Conservation (phyloP, 2,329 filamentous ascomycete species). For the Aphanocladium album region DNA sequence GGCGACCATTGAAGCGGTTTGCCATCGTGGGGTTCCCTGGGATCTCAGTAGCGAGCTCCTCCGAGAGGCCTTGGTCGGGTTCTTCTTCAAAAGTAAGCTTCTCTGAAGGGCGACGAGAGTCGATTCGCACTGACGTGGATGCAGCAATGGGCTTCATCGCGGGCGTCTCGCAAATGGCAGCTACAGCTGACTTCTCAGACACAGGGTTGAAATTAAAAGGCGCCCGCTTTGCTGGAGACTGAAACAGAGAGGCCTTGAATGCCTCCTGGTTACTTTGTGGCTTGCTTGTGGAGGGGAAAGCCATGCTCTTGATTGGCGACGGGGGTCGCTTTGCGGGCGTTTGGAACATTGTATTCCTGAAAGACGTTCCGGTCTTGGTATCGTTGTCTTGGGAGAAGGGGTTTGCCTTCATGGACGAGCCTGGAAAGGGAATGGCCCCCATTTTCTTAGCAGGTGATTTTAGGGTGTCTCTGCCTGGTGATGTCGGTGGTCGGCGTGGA, state of each 20-base stretch:
- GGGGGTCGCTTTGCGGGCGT: conserved; percentile 49
- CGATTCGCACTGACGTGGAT: conserved; percentile 24
- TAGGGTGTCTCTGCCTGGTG: conserved; percentile 50
- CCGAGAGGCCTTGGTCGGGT: conserved; percentile 19
- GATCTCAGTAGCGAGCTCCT: conserved; percentile 23
- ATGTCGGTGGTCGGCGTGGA: conserved; percentile 47
- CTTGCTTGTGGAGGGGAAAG: conserved; percentile 22
- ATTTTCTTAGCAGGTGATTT: conserved; percentile 50
- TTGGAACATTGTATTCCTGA: conserved; percentile 38
- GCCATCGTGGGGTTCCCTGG: conserved; percentile 30
- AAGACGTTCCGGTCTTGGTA: conserved; percentile 17
- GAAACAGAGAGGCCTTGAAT: conserved; percentile 44
- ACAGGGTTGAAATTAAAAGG: conserved; percentile 31
- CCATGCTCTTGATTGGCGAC: conserved; percentile 37
- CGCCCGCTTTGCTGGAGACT: conserved; percentile 48
- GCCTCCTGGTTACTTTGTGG: conserved; percentile 31
- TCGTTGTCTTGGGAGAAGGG: conserved; percentile 10
- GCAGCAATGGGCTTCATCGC: conserved; percentile 33
- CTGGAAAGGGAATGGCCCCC: conserved; percentile 25
- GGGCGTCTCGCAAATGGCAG: conserved; percentile 25
- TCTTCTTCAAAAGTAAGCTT: conserved; percentile 34
- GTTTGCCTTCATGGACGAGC: conserved; percentile 27
- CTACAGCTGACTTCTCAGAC: conserved; percentile 21
- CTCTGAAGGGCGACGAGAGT: conserved; percentile 27
- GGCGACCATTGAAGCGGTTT: conserved; percentile 39